Percentiles rank a stretch among this genome's conserved stretches.
phyloP scores from a whole-genome alignment of 2,329 filamentous ascomycete species.

The Stagonosporopsis chrysanthemi region DNA sequence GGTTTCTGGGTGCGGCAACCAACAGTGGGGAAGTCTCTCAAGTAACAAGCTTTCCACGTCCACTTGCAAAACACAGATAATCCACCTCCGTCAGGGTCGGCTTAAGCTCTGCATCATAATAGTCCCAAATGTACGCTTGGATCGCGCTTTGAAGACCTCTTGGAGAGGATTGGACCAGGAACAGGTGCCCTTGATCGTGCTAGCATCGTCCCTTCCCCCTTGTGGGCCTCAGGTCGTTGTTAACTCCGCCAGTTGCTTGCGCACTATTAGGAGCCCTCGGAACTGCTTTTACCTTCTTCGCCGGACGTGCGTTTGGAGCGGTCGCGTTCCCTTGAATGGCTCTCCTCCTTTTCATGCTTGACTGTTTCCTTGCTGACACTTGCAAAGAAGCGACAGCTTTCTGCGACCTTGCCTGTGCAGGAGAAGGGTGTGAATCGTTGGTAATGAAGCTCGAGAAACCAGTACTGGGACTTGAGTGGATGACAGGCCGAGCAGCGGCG shows the following conservation, averaged over 20 bases:
- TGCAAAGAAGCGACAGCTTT: neutral
- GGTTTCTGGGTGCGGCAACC: too few species aligned
- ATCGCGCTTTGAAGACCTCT: neutral
- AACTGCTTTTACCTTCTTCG: neutral
- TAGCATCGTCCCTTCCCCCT: too few species aligned
- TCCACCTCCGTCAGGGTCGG: too few species aligned
- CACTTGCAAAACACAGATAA: too few species aligned
- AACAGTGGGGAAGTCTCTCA: neutral
- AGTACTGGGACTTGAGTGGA: neutral
- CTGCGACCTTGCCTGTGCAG: neutral
- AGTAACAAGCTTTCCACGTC: too few species aligned
- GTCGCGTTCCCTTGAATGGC: neutral
- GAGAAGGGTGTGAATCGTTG: neutral
- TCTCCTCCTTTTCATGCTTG: neutral
- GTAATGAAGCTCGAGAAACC: neutral
- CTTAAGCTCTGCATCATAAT: too few species aligned
- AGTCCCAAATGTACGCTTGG: neutral
- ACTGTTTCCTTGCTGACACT: neutral
- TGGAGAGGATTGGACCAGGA: neutral
- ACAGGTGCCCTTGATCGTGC: too few species aligned
- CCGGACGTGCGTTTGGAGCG: neutral
- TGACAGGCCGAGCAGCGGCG: neutral
- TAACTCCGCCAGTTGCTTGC: neutral
- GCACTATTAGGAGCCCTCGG: neutral
- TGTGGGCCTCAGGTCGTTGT: neutral